phyloP scores from a whole-genome alignment of 305 asterid species.

The Fraxinus platypoda region DNA sequence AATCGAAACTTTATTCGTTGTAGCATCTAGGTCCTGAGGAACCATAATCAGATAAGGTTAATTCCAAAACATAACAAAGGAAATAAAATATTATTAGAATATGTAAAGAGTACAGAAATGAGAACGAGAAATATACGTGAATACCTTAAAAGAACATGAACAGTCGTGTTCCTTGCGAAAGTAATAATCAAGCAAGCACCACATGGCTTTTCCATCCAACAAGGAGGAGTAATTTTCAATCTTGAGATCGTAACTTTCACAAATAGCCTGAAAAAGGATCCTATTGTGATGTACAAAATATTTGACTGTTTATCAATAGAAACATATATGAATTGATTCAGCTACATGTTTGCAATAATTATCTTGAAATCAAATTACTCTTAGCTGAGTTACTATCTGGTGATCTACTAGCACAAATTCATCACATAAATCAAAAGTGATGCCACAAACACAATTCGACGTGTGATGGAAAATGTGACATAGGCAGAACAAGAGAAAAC shows the following conservation, averaged over 20 bases:
- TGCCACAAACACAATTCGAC: neutral
- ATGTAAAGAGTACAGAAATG: neutral
- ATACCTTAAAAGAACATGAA: constrained; percentile 64
- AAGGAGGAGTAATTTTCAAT: constrained; percentile 70
- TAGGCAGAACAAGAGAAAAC: neutral
- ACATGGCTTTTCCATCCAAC: constrained; percentile 96
- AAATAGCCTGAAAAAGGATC: constrained; percentile 65
- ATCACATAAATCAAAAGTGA: neutral
- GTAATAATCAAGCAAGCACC: constrained; percentile 98
- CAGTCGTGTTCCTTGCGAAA: constrained; percentile 76
- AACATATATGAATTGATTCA: neutral
- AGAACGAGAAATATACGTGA: constrained; percentile 15
- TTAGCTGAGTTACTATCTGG: neutral
- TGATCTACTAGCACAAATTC: neutral
- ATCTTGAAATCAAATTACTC: neutral
- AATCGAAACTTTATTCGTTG: constrained; percentile 63
- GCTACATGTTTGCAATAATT: neutral
- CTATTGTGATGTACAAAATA: neutral
- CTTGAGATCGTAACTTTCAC: constrained; percentile 70
- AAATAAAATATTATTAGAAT: neutral
- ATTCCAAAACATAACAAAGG: neutral
- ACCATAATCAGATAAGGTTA: constrained; percentile 21
- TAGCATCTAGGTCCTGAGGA: constrained; percentile 52
- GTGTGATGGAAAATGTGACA: neutral
- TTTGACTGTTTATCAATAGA: neutral